Evolutionary conservation across 228 moss, liverwort and hornwort genomes (phyloP), one percentile per base, ranked within the genome.

Genomic region (Sphagnum magellanicum): DNA sequence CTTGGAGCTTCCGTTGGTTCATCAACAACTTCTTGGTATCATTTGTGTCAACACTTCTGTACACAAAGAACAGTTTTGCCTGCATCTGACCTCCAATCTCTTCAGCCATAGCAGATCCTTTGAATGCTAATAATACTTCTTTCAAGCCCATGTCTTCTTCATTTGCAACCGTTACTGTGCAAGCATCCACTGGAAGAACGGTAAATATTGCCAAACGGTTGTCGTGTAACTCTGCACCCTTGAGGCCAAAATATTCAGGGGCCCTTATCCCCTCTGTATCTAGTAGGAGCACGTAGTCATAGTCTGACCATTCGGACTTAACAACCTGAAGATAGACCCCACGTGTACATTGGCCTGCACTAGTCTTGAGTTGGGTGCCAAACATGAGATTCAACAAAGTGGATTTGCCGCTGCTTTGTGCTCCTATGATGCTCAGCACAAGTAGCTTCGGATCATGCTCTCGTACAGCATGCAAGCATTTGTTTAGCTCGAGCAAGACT

Each of bases 211-310:
- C 70, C 60, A 71, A 48, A 51, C 62, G 70, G 49, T 71, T 71
- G 61, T 71, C 70, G 5, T 16, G 60, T 12, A 15, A 49, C 14
- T 60, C 70, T 14, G 70, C 32, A 61, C 63, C 60, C 4, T 50
- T 0, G 14, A 8, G 5, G 50, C 63, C 4, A 50, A 63, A 51
- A 50, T 49, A 61, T 52, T 71, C 71, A 0, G 71, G 71, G 49
- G 71, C 49, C 16, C 71, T 61, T 64, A 71, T 16, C 61, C 71
- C 71, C 52, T 71, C 71, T 47, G 63, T 71, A 50, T 71, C 71
- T 64, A 71, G 16, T 16, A 71, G 0, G 12, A 71, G 71, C 50
- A 71, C 11, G 55, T 61, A 71, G 10, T 71, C 63, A 9, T 63
- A 71, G 9, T 32, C 51, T n/a, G 9, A 11, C 16, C 71, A 48